phyloP scores from a whole-genome alignment of 495 filamentous ascomycete species.

The Penicillium coffeae region DNA sequence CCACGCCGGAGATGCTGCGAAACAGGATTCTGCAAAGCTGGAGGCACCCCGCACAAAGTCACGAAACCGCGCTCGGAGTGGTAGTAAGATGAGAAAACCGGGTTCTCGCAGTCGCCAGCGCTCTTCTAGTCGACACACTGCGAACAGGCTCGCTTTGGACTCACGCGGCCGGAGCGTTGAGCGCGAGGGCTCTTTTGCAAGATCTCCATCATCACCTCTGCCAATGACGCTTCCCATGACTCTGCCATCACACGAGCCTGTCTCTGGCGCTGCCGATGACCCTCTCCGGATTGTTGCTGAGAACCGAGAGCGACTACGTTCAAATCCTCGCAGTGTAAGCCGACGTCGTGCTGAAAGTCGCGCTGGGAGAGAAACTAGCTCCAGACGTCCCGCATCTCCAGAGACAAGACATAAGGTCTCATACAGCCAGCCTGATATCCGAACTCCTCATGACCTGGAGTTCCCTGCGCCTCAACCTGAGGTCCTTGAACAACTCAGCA shows the following conservation, averaged over 20 bases:
- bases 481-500: conserved; percentile 16
- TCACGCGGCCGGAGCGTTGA: conserved; percentile 51
- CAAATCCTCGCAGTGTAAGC: conserved; percentile 51
- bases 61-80: conserved; percentile 36
- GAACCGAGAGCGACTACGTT: conserved; percentile 59
- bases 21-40: conserved; percentile 39
- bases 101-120: conserved; percentile 37
- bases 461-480: conserved; percentile 6
- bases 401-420: conserved; percentile 34
- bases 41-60: conserved; percentile 39
- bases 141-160: conserved; percentile 47
- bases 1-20: conserved; percentile 44
- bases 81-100: conserved; percentile 35
- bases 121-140: conserved; percentile 38
- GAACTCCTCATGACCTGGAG: conserved; percentile 31
- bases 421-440: conserved; percentile 42
- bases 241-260: conserved; percentile 29
- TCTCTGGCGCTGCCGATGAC: conserved; percentile 46
- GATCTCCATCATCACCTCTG: conserved; percentile 79
- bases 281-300: conserved; percentile 58
- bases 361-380: conserved; percentile 43
- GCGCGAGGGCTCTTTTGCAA: conserved; percentile 52
- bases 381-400: conserved; percentile 44
- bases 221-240: conserved; percentile 61
- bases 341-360: conserved; percentile 48